These are phyloP conservation scores for Alternaria incomplexa DNA, from an alignment of 2,329 filamentous ascomycete species.

Conservation along the genomic window DNA sequence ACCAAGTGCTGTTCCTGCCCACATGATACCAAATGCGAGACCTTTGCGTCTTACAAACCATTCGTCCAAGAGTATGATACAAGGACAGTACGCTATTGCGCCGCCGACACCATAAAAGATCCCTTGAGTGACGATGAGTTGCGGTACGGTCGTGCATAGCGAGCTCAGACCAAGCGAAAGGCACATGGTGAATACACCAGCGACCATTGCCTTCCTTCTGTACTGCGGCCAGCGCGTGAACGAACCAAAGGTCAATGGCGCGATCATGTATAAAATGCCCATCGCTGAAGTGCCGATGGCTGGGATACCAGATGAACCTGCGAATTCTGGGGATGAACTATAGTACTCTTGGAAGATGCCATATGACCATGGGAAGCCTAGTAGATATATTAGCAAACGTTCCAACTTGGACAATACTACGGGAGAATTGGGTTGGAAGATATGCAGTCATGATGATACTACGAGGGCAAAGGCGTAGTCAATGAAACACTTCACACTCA, in stretches of 20 bases:
- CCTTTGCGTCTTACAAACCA: conserved; percentile 67
- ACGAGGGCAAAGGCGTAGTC: neutral
- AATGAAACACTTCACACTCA: conserved; percentile 5
- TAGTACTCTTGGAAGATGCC: conserved; percentile 77
- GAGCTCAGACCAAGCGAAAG: conserved; percentile 50
- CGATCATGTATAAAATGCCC: conserved; percentile 56
- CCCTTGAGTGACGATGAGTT: conserved; percentile 67
- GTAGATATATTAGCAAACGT: neutral
- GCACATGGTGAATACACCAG: conserved; percentile 48
- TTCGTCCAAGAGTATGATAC: conserved; percentile 65
- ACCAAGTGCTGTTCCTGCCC: conserved; percentile 52
- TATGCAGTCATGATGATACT: neutral
- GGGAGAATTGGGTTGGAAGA: neutral
- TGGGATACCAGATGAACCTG: conserved; percentile 60
- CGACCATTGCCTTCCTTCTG: conserved; percentile 34
- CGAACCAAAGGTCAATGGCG: conserved; percentile 49
- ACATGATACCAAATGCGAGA: conserved; percentile 69
- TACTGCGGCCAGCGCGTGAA: conserved; percentile 43
- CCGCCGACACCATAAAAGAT: conserved; percentile 66
- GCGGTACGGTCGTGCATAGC: conserved; percentile 59
- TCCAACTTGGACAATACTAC: no score
- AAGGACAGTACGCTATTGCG: conserved; percentile 61
- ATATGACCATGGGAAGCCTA: conserved; percentile 72
- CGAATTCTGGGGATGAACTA: conserved; percentile 64
- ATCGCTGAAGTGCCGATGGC: conserved; percentile 69